Conservation (phyloP, 176 grass and related monocot genomes). For the Cenchrus americanus region DNA sequence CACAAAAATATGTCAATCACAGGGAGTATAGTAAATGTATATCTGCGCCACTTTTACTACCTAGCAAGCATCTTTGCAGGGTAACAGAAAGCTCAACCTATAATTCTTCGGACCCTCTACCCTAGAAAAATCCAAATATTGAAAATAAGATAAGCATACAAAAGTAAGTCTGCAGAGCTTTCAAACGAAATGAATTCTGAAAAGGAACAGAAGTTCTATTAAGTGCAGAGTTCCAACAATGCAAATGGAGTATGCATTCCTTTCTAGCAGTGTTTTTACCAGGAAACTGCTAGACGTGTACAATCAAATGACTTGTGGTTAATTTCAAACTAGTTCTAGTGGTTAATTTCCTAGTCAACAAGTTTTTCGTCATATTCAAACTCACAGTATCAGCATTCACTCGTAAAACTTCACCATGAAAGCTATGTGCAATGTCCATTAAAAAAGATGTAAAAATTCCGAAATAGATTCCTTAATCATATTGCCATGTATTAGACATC, state of each 20-base stretch:
- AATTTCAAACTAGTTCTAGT: not conserved
- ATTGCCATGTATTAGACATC: not conserved
- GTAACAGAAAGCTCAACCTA: conserved; percentile 73
- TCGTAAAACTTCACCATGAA: not conserved
- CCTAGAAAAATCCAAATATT: conserved; percentile 53
- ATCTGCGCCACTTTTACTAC: conserved; percentile 91
- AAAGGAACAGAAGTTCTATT: not conserved
- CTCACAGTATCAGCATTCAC: not conserved
- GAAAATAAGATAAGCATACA: conserved; percentile 40
- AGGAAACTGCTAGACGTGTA: not conserved
- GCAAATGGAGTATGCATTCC: not conserved
- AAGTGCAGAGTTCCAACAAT: not conserved
- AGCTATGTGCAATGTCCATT: too few relatives aligned
- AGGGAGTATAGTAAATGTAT: conserved; percentile 19
- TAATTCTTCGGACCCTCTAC: conserved; percentile 87
- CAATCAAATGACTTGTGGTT: not conserved
- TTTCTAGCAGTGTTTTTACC: not conserved
- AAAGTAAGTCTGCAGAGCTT: conserved; percentile 1
- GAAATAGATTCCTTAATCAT: not conserved
- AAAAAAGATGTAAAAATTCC: too few relatives aligned
- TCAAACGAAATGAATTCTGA: not conserved
- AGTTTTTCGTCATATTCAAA: not conserved
- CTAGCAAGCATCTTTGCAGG: conserved; percentile 86
- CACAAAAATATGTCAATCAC: not conserved
- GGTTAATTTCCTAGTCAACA: not conserved